These are phyloP conservation scores for Tulasnella sp. DNA, from an alignment of 768 basidiomycete species.

Conservation along the genomic window DNA sequence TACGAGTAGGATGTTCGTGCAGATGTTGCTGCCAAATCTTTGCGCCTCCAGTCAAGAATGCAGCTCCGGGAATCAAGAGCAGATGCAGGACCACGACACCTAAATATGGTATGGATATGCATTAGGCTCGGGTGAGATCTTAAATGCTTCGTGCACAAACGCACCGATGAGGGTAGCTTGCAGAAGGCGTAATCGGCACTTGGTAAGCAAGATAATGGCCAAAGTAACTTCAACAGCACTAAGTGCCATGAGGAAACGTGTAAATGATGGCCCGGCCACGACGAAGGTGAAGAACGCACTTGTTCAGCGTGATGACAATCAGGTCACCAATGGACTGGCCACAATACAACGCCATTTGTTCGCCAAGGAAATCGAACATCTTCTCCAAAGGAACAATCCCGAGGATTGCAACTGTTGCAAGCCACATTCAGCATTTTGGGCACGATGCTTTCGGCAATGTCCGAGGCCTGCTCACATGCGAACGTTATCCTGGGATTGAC, in stretches of 20 bases:
- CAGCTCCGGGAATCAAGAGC: conserved; percentile 62
- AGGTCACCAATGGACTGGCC: conserved; percentile 60
- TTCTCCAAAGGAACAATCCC: neutral
- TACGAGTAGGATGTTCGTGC: conserved; percentile 2
- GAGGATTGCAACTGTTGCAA: neutral
- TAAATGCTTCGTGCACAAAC: neutral
- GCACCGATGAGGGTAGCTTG: conserved; percentile 63
- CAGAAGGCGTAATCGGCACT: conserved; percentile 59
- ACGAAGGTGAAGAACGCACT: conserved; percentile 43
- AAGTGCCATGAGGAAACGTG: neutral
- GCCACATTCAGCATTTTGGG: neutral
- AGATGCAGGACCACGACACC: conserved; percentile 73
- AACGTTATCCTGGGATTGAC: conserved; percentile 46
- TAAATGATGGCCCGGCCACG: neutral
- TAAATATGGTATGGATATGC: conserved; percentile 31
- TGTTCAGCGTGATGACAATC: conserved; percentile 61
- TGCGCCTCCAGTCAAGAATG: conserved; percentile 67
- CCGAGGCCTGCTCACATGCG: conserved; percentile 41
- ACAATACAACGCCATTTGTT: conserved; percentile 53
- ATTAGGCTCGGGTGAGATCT: neutral
- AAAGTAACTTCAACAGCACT: conserved; percentile 71
- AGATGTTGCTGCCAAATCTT: conserved; percentile 62
- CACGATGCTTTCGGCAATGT: neutral
- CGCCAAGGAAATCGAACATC: conserved; percentile 38
- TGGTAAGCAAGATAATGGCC: conserved; percentile 62